phyloP scores from a whole-genome alignment of 2,329 filamentous ascomycete species.

The Fusarium pseudograminearum region DNA sequence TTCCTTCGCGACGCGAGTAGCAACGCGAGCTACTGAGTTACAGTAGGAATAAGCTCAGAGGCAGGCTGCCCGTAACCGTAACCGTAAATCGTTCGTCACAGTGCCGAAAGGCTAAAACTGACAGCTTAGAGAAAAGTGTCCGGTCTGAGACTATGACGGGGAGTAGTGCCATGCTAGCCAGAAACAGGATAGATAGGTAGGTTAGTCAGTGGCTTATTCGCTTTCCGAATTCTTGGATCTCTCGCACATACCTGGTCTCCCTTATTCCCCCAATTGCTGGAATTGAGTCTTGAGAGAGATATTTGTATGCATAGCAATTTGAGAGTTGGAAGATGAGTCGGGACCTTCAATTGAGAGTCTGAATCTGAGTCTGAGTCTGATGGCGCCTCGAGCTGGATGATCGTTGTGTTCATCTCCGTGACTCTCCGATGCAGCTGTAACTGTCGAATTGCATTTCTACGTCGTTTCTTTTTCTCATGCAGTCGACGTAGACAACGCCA shows the following conservation, averaged over 20 bases:
- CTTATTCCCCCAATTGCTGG: not conserved
- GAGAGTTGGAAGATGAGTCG: not conserved
- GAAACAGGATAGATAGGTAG: not conserved
- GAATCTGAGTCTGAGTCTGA: not conserved
- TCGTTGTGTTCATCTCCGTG: not conserved
- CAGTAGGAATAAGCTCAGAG: not conserved
- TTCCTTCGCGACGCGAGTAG: slow-evolving; percentile 1
- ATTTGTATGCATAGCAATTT: not conserved
- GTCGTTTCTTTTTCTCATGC: not conserved
- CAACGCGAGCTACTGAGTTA: not conserved
- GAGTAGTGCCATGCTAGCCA: not conserved
- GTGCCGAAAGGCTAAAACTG: not conserved
- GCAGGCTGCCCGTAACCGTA: not conserved
- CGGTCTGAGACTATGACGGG: not conserved
- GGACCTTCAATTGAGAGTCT: not conserved
- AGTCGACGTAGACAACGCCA: not conserved
- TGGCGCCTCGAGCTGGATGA: not conserved
- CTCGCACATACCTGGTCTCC: not conserved
- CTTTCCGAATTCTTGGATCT: slow-evolving; percentile 15
- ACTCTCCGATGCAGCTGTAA: not conserved
- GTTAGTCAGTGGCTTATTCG: not conserved
- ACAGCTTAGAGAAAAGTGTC: not conserved
- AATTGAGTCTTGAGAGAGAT: not conserved
- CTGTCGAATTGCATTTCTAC: not conserved
- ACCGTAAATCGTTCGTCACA: not conserved